A percentile compares a stretch with the other conserved stretches of the same genome.
Conservation (phyloP, 1,284 basidiomycete genomes). For the Ceratobasidium theobromae region DNA sequence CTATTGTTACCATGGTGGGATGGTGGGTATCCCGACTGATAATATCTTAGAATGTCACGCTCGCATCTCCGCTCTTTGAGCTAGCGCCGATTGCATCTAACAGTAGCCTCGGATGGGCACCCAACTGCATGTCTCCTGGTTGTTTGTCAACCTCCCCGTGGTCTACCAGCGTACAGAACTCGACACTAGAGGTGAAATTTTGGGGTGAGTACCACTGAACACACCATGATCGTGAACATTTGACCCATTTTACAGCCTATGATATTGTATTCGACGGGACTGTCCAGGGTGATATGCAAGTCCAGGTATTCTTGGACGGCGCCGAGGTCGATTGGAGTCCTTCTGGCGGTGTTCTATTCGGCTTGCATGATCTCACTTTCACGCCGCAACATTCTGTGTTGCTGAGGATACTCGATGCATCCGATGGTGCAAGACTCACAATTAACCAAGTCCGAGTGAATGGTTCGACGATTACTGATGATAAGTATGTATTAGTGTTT, state of each 20-base stretch:
- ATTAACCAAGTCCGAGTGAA: conserved; percentile 11
- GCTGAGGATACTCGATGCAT: not conserved
- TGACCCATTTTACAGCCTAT: not conserved
- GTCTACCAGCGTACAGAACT: conserved; percentile 4
- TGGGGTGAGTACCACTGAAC: conserved; percentile 11
- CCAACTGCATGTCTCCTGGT: not conserved
- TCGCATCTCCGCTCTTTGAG: not conserved
- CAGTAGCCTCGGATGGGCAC: conserved; percentile 2
- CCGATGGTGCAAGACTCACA: not conserved
- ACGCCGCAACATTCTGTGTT: not conserved
- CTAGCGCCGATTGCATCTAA: conserved; percentile 5
- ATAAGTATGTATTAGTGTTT: not conserved
- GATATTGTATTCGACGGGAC: conserved; percentile 6
- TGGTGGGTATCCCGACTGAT: too few species aligned
- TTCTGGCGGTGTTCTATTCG: not conserved
- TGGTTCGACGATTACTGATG: conserved; percentile 7
- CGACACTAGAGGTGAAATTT: not conserved
- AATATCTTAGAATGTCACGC: conserved; percentile 11
- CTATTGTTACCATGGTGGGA: too few species aligned
- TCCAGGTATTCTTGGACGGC: conserved; percentile 3
- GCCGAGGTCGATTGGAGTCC: not conserved
- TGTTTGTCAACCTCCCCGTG: not conserved
- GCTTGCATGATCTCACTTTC: not conserved
- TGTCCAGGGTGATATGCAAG: not conserved
- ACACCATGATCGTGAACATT: too few species aligned